Evolutionary conservation across 78 protist genomes (phyloP), one percentile per base, ranked within the genome.

Genomic region (Acrasis kona): DNA sequence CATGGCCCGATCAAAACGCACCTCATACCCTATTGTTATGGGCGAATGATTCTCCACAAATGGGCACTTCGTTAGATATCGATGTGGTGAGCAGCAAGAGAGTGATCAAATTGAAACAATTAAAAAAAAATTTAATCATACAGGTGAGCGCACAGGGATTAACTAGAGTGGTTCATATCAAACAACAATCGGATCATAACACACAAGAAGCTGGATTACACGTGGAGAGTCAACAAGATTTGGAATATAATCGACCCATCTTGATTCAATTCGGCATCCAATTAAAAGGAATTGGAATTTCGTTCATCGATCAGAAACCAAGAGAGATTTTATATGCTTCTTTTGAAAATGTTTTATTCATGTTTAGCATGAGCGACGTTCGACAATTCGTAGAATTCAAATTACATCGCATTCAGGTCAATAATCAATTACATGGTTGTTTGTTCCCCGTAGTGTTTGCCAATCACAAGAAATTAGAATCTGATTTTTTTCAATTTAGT

Each of bases 391-490:
- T 70, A 12, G 74, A 70, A 36, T 36, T 70, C n/a, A 4, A 6
- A 19, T 35, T 70, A 12, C 35, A 66, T 12, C 4, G 41, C 35
- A 19, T 70, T 6, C 74, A 70, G 6, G n/a, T 70, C 38, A 6
- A 70, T 36, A 42, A 70, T 36, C 74, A 4, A 36, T 4, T 6
- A 36, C 30, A 4, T 42, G 74, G 38, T 6, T 38, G 67, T 12
- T 4, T 70, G 64, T 70, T 70, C 74, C 74, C 74, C 6, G 74
- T 70, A 30, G 74, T 38, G n/a, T 6, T 38, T 12, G 30, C 61
- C 19, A 50, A 50, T 50, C 34, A 19, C 19, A 50, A 50, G 19
- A n/a, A 50, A 19, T 50, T 50, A 19, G 61, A 50, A n/a, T 19
- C 19, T n/a, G 61, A 50, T 50, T 50, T 50, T 50, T 50, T 50